Base-by-base conservation (phyloP, 2,329 filamentous ascomycete species). In the Camptophora hylomeconis region DNA sequence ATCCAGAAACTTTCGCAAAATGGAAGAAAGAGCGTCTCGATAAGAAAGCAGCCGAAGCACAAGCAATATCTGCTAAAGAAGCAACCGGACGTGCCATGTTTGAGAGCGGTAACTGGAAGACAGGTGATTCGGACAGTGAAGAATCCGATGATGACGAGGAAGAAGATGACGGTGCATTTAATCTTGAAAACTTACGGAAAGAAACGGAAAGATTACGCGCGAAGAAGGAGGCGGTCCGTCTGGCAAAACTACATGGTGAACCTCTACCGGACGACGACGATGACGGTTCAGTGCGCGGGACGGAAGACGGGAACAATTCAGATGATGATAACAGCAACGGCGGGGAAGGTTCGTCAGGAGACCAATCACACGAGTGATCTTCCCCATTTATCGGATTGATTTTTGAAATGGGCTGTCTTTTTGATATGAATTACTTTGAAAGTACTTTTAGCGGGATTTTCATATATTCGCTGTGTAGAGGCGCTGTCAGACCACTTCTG, bases 1-100 rank as follows among this genome's bases (percentile, higher is more conserved):
- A 81, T 1, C 78, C 77, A 2, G 89, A 98, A 51, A 69, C 74
- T 1, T 98, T 98, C 50, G 83, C 83, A 38, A 89, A 89, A 50
- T 98, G 89, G 89, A 98, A 98, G 69, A 77, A 86, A 60, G 80
- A 92, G 30, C 79, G 89, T 24, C 52, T 95, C 44, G 75, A 84
- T 57, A 98, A 98, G 75, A 95, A 93, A 68, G 79, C 77, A 10
- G 89, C 89, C 13, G 89, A 98, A 48, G 80, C 89, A 43, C 76
- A 93, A 58, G 83, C 84, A 26, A 75, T 78, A 50, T 75, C 79
- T 58, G 81, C 84, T 49, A 95, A 92, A 68, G 89, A 98, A 46
- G 87, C 86, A 13, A 98, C 89, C 12, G 89, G 89, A 48, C 75
- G 86, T 60, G 82, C 84, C 5, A 67, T 98, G 58, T 98, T 98